Base-by-base conservation (phyloP, 805 yeast species). In the Brettanomyces bruxellensis region DNA sequence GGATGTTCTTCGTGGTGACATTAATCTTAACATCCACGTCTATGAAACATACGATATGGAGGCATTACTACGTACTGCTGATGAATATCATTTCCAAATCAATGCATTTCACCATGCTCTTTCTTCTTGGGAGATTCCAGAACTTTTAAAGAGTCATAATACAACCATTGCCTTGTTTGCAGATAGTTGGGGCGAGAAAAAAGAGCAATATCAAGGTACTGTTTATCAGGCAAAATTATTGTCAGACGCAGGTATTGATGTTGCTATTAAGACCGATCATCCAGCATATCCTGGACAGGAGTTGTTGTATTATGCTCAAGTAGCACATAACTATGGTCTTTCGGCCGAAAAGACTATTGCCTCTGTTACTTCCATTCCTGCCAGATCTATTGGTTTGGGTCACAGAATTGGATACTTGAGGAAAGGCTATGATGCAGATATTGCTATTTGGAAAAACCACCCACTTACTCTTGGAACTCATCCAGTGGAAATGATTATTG, bases 271-370 rank as follows among this genome's bases (percentile, higher is more conserved):
- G 14, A 40, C 43, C 8, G 43, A 40, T 30, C 43, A 40, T 30
- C 43, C 43, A n/a, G 43, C 43, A 14, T 30, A 23, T 12, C 43
- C 43, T 13, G 43, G 43, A 25, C 43, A 40, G 14, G 43, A 40
- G 35, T 23, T 40, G 13, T 30, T 40, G 11, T 40, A 23, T 32
- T 25, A 25, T 24, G 43, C 43, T 12, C 43, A 40, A 32, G 28
- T 40, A 8, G 43, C 43, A n/a, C 35, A 40, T 14, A 40, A 40
- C 35, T 40, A 8, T 25, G 43, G 43, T 14, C 35, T 40, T 25
- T 23, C 43, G 9, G 6, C 34, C 6, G 34, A 25, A 12, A 40
- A 30, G 25, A 35, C 43, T 7, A 40, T 40, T 40, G 43, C 43
- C 9, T 23, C 43, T 24, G 14, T 40, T 12, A 40, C 43, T 30